Conservation (phyloP, 352 stramenopile species). For the Thraustotheca clavata region DNA sequence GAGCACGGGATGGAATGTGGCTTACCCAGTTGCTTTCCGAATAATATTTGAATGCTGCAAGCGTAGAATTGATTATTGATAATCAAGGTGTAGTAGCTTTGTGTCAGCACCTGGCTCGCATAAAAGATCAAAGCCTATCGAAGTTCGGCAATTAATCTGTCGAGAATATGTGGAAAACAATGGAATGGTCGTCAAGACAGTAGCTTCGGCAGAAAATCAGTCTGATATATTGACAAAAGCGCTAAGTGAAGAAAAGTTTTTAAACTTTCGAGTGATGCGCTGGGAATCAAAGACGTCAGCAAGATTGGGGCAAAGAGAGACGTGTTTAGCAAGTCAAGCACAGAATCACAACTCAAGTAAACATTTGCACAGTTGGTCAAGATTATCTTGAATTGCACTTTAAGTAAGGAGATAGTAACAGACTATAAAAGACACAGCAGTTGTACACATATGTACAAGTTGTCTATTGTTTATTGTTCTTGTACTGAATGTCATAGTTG, state of each 20-base stretch:
- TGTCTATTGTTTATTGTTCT: no score
- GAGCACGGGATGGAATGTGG: background rate
- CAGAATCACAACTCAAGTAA: no score
- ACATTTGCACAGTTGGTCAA: no score
- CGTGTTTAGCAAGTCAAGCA: no score
- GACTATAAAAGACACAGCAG: no score
- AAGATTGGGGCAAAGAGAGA: no score
- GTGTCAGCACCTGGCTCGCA: background rate
- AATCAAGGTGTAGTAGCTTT: background rate
- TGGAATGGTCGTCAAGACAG: background rate
- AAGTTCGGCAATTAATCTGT: background rate
- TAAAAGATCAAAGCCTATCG: background rate
- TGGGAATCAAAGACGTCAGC: background rate
- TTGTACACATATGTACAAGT: no score
- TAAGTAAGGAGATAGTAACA: no score
- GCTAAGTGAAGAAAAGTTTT: background rate
- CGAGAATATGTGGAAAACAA: background rate
- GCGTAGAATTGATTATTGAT: background rate
- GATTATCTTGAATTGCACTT: no score
- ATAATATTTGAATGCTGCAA: background rate
- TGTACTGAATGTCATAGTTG: no score
- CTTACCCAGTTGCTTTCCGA: background rate
- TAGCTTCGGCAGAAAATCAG: background rate
- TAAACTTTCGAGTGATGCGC: background rate
- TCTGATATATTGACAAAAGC: background rate